These are phyloP conservation scores for Trypethelium eluteriae DNA, from an alignment of 495 filamentous ascomycete species.

Conservation along the genomic window DNA sequence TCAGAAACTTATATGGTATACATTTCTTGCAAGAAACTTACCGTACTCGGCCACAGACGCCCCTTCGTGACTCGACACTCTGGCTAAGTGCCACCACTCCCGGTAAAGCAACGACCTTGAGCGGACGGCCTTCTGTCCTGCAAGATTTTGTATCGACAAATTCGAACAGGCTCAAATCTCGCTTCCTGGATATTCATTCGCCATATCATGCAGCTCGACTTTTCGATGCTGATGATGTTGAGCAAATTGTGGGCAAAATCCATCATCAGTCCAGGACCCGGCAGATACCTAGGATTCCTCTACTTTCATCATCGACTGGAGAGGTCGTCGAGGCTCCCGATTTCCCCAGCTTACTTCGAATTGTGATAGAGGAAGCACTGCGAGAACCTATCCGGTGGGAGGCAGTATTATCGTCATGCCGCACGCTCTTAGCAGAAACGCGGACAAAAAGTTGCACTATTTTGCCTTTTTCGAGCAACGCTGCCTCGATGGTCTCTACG, in stretches of 20 bases:
- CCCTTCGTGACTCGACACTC: too few relatives aligned
- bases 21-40: too few relatives aligned
- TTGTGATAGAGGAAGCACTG: slow-evolving; percentile 14
- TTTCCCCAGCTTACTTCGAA: neutral
- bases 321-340: neutral
- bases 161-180: neutral
- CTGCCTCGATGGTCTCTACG: neutral
- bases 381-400: slow-evolving; percentile 14
- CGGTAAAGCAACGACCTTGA: too few relatives aligned
- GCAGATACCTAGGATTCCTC: neutral
- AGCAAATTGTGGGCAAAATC: slow-evolving; percentile 16
- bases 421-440: too few relatives aligned
- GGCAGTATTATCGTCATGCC: neutral
- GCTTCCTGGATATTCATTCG: slow-evolving; percentile 11
- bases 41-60: too few relatives aligned
- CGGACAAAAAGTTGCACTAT: neutral
- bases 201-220: slow-evolving; percentile 33
- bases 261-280: neutral
- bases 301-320: neutral
- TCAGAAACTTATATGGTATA: too few relatives aligned
- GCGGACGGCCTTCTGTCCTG: too few relatives aligned
- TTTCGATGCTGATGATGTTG: slow-evolving; percentile 21
- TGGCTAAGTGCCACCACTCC: too few relatives aligned
- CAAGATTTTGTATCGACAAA: neutral
- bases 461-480: neutral